Percentiles rank a stretch among this genome's conserved stretches.
phyloP scores from a whole-genome alignment of 306 rosid species.

The Heteromeles arbutifolia region DNA sequence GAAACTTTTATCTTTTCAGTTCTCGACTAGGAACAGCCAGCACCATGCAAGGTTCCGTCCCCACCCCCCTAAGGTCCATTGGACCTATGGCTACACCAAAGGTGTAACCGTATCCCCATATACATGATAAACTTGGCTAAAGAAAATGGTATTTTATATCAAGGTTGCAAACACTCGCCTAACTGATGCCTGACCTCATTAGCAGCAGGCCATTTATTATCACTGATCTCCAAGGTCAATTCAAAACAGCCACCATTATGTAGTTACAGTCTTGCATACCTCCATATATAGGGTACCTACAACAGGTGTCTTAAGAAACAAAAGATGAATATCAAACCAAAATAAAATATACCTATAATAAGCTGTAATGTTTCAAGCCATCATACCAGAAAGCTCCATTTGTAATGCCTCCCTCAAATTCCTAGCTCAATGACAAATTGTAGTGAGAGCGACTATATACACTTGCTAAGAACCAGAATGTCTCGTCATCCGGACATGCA shows the following conservation, averaged over 20 bases:
- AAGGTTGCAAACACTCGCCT: neutral
- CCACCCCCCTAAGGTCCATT: neutral
- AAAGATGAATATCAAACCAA: conserved; percentile 16
- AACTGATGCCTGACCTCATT: conserved; percentile 51
- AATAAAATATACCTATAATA: neutral
- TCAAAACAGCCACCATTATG: conserved; percentile 86
- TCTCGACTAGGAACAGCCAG: neutral
- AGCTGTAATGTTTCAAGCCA: neutral
- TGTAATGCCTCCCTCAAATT: conserved; percentile 72
- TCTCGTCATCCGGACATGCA: conserved; percentile 85
- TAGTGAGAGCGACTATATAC: conserved; percentile 79
- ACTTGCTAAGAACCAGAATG: conserved; percentile 77
- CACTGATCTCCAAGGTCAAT: conserved; percentile 84
- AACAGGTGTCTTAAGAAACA: conserved; percentile 27
- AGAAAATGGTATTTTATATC: neutral
- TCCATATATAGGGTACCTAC: conserved; percentile 94
- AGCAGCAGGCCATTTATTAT: conserved; percentile 88
- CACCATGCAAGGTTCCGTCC: neutral
- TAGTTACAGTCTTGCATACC: conserved; percentile 99
- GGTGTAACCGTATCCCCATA: neutral
- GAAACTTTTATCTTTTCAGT: neutral
- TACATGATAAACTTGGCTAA: neutral
- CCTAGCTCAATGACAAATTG: conserved; percentile 87
- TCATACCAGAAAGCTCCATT: conserved; percentile 91
- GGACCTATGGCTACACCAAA: neutral